phyloP scores from a whole-genome alignment of 192 early-diverging fungal species.

The Podila clonocystis region DNA sequence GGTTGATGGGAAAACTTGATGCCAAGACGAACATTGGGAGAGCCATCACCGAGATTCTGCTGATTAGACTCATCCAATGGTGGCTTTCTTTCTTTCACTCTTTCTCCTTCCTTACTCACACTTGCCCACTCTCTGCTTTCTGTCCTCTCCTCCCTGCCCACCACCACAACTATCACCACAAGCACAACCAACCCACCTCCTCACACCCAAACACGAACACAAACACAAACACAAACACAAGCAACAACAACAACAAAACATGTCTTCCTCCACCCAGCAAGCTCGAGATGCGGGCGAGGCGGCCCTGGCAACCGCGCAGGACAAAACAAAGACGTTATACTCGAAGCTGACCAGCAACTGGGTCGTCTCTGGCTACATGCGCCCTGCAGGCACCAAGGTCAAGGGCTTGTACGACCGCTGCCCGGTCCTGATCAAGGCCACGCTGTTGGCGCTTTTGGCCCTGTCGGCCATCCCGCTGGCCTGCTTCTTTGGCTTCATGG shows the following conservation, averaged over 20 bases:
- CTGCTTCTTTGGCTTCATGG: constrained; percentile 25
- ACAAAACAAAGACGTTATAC: neutral
- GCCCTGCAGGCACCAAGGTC: neutral
- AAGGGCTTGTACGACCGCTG: neutral
- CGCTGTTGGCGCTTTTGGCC: neutral
- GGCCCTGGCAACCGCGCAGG: neutral
- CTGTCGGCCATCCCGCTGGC: constrained; percentile 18
- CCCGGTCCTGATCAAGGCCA: neutral
- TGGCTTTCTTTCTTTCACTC: neutral
- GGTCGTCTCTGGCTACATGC: neutral
- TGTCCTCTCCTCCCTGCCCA: neutral
- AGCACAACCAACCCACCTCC: neutral
- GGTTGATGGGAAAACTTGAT: too few species aligned
- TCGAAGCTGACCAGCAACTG: neutral
- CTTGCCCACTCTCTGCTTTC: neutral
- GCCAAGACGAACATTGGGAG: too few species aligned
- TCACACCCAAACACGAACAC: neutral
- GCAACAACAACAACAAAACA: neutral
- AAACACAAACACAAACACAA: neutral
- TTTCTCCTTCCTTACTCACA: neutral
- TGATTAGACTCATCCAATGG: neutral
- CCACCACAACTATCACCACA: too few species aligned
- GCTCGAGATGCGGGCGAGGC: neutral
- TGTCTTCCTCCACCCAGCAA: neutral
- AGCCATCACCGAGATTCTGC: too few species aligned